A percentile compares a stretch with the other conserved stretches of the same genome.
Conservation (phyloP, 192 early-diverging fungal species). For the Coemansia sp. region DNA sequence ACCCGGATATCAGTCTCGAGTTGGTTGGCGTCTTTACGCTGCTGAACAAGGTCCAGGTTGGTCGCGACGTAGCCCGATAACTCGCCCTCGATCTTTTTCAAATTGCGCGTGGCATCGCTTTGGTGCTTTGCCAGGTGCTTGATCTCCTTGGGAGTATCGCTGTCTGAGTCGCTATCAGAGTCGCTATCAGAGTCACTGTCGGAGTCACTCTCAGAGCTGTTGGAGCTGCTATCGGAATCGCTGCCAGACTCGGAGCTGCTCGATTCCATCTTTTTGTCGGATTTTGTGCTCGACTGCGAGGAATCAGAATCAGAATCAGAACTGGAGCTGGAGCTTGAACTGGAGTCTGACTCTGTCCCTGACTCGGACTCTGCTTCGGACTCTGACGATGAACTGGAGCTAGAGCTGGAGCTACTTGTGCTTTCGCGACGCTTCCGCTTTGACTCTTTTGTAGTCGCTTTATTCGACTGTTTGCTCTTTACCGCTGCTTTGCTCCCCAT, state of each 20-base stretch:
- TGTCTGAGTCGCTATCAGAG: slow-evolving; percentile 6
- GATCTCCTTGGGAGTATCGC: slow-evolving; percentile 11
- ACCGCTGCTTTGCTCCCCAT: slow-evolving; percentile 26
- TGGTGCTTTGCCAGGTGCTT: slow-evolving; percentile 22
- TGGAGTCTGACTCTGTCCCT: neutral
- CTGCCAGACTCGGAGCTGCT: slow-evolving; percentile 11
- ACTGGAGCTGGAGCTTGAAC: neutral
- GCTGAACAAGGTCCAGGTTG: slow-evolving; percentile 37
- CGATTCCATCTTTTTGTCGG: slow-evolving; percentile 7
- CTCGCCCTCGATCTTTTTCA: slow-evolving; percentile 13
- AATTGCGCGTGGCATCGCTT: slow-evolving; percentile 6
- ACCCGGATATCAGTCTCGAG: slow-evolving; percentile 15
- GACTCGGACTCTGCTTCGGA: neutral
- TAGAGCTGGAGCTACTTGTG: slow-evolving; percentile 13
- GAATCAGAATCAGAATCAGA: neutral
- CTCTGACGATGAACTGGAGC: slow-evolving; percentile 11
- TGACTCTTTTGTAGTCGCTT: slow-evolving; percentile 15
- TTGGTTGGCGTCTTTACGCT: neutral
- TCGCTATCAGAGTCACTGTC: slow-evolving; percentile 16
- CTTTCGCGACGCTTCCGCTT: slow-evolving; percentile 16
- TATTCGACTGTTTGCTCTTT: slow-evolving; percentile 13
- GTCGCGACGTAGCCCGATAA: slow-evolving; percentile 36
- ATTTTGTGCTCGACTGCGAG: slow-evolving; percentile 6
- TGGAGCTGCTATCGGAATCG: slow-evolving; percentile 6
- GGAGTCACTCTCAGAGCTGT: slow-evolving; percentile 5